Percentiles rank a stretch among this genome's conserved stretches.
Evolutionary conservation across 139 green algal species (phyloP).

Genomic region (Astrephomene gubernaculifera): DNA sequence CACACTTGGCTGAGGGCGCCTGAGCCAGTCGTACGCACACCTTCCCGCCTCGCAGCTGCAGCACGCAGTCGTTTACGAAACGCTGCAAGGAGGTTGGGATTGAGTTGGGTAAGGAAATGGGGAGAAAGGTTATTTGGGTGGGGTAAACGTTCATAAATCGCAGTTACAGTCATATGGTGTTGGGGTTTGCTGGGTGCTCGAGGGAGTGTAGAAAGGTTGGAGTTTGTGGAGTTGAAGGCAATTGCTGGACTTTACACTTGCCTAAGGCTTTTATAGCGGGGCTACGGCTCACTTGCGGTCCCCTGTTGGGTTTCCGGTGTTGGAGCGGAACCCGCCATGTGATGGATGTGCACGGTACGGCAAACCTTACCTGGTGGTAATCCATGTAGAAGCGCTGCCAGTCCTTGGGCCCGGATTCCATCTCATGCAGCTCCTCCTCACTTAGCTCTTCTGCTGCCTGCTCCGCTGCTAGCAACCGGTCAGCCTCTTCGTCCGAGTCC

Average conservation of each 20-base stretch:
- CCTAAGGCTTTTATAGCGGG: no score
- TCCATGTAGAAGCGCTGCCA: conserved; percentile 63
- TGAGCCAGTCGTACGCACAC: conserved; percentile 45
- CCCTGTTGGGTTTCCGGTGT: no score
- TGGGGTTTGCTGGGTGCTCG: no score
- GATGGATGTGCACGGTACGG: no score
- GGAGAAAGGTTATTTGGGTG: background rate
- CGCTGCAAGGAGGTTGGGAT: conserved; percentile 19
- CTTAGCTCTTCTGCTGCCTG: conserved; percentile 2
- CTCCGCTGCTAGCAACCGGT: conserved; percentile 4
- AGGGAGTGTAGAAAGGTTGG: no score
- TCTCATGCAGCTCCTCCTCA: background rate
- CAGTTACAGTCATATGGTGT: no score
- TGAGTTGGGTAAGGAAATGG: background rate
- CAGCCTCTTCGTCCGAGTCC: no score
- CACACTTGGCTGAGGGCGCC: conserved; percentile 43
- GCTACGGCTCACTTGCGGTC: no score
- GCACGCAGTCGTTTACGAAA: conserved; percentile 62
- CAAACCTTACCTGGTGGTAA: conserved; percentile 31
- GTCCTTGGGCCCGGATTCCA: conserved; percentile 17
- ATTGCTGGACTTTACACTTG: no score
- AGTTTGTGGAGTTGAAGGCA: no score
- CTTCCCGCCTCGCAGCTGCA: conserved; percentile 37
- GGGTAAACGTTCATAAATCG: no score
- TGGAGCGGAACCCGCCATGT: no score